Evolutionary conservation across 2,329 filamentous ascomycete species (phyloP), one percentile per base, ranked within the genome.

Genomic region (Talaromyces sp.): DNA sequence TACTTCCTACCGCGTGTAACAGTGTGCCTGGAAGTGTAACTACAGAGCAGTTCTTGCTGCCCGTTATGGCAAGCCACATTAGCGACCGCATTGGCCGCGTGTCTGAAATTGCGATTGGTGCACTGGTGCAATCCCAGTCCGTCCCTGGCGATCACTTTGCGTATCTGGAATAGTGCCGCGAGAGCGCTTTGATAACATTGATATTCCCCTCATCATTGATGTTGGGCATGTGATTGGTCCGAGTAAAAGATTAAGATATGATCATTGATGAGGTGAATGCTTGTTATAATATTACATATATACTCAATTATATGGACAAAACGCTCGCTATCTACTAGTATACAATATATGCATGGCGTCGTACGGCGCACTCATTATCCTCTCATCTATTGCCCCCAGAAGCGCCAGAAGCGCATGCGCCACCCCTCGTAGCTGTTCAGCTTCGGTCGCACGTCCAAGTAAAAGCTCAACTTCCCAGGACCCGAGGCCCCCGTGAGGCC

Each of bases 361-460:
- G 22, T 22, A 47, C 44, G 44, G 22, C n/a, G 44, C n/a, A 15
- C 33, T 47, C 36, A 39, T n/a, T n/a, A n/a, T 39, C 17, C 15
- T 39, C 36, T 15, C 36, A 17, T 15, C 36, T 51, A 83, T 32
- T 81, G 71, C 1, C 82, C 82, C 64, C 79, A 70, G 61, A 81
- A 78, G 58, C 70, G 76, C 64, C 73, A 73, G 49, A 81, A 77
- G 65, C 86, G 79, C 80, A 85, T 84, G 71, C 81, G 83, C 64
- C 82, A 79, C 3, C 85, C 86, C 68, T 88, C 85, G 74, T 79
- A 83, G 60, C 75, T 84, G 71, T 88, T 88, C 72, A 88, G 63
- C 75, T 88, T 88, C 7, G 86, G 86, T 67, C 86, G 77, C 5
- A 88, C 86, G 70, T 88, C 86, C 57, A 88, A 70, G 70, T 85